Evolutionary conservation across 1,284 basidiomycete species (phyloP).

Genomic region (Phylloporus sp.): DNA sequence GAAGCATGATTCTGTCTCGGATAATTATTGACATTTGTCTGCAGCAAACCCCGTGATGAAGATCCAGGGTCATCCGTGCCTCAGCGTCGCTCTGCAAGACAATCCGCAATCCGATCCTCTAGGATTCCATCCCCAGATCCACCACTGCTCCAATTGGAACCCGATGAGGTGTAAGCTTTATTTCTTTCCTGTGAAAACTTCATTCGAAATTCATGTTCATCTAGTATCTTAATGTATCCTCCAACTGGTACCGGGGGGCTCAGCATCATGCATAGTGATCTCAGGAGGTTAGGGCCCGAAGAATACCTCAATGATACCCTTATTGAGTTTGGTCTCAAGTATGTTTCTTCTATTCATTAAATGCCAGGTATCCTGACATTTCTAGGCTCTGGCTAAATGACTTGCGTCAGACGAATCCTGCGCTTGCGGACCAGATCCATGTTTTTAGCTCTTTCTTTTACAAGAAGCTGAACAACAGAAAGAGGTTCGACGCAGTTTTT

Average conservation of each 20-base stretch:
- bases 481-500: constrained; percentile 57
- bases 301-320: constrained; percentile 96
- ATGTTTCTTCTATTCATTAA: constrained; percentile 37
- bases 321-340: constrained; percentile 96
- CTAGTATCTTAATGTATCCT: constrained; percentile 81
- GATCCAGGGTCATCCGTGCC: constrained; percentile 13
- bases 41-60: constrained; percentile 22
- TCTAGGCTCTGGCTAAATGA: constrained; percentile 73
- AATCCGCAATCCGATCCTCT: constrained; percentile 26
- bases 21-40: constrained; percentile 9
- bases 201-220: constrained; percentile 4
- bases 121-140: constrained; percentile 34
- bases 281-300: constrained; percentile 73
- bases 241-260: constrained; percentile 73
- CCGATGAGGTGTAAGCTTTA: constrained; percentile 70
- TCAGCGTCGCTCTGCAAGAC: constrained; percentile 44
- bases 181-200: neutral
- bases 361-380: constrained; percentile 7
- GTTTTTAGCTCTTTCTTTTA: constrained; percentile 99
- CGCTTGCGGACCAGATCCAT: constrained; percentile 78
- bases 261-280: constrained; percentile 81
- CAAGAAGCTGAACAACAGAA: constrained; percentile 85
- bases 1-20: constrained; percentile 8
- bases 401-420: constrained; percentile 61
- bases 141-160: constrained; percentile 52